Conservation (phyloP, 768 basidiomycete species). For the Leccinellum rugosiceps region DNA sequence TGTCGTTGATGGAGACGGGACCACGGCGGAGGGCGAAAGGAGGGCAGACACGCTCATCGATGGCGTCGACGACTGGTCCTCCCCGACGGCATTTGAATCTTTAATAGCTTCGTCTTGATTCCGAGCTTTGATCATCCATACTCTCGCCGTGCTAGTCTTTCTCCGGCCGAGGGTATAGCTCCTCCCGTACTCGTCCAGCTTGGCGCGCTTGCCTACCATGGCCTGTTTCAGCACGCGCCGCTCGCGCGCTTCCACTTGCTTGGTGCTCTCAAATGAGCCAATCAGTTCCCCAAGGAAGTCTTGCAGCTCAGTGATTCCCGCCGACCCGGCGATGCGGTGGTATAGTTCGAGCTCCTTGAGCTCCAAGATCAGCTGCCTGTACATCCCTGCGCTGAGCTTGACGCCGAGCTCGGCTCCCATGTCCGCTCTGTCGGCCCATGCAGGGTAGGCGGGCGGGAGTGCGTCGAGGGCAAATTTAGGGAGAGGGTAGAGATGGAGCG, state of each 20-base stretch:
- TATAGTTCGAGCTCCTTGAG: conserved; percentile 69
- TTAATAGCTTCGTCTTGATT: conserved; percentile 32
- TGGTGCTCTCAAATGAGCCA: conserved; percentile 63
- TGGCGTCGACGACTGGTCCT: background rate
- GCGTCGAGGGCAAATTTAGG: conserved; percentile 63
- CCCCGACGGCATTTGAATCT: conserved; percentile 1
- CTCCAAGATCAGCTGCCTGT: conserved; percentile 58
- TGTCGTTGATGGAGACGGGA: conserved; percentile 44
- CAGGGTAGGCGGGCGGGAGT: conserved; percentile 54
- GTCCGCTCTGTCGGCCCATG: conserved; percentile 67
- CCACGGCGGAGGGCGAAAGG: conserved; percentile 17
- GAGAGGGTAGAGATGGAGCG: conserved; percentile 72
- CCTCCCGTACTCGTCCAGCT: conserved; percentile 74
- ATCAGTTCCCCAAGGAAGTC: conserved; percentile 59
- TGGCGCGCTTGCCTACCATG: conserved; percentile 50
- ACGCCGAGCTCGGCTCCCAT: conserved; percentile 56
- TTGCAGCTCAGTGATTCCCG: conserved; percentile 45
- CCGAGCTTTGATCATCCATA: conserved; percentile 82
- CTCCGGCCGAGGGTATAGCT: conserved; percentile 84
- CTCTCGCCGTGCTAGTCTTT: conserved; percentile 87
- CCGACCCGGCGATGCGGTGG: conserved; percentile 25
- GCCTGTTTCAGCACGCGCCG: conserved; percentile 22
- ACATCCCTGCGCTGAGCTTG: conserved; percentile 64
- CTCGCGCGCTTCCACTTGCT: conserved; percentile 44
- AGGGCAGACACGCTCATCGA: conserved; percentile 13